These are phyloP conservation scores for Talinum fruticosum DNA, from an alignment of 148 eudicot species.

Conservation along the genomic window DNA sequence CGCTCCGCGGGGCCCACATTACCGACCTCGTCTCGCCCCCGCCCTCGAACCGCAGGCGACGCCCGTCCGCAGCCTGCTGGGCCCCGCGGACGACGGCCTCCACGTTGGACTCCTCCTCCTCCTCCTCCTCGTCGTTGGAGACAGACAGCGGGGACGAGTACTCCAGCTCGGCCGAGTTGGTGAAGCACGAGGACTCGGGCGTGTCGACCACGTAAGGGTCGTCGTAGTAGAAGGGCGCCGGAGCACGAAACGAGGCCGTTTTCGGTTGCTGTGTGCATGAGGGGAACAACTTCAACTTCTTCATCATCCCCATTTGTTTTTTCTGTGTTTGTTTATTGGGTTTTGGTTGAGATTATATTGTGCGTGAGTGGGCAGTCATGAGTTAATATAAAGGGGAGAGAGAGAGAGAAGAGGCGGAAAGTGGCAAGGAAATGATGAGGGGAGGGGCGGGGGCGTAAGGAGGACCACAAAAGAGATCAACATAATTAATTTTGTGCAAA, in stretches of 20 bases:
- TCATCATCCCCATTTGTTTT: neutral
- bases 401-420: neutral
- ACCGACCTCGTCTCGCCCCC: neutral
- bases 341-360: neutral
- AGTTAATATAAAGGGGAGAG: neutral
- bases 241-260: neutral
- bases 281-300: neutral
- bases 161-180: neutral
- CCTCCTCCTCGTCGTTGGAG: neutral
- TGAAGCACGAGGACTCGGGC: conserved; percentile 4
- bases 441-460: neutral
- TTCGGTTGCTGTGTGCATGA: neutral
- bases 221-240: neutral
- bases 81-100: conserved; percentile 14
- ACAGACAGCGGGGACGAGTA: neutral
- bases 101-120: no score
- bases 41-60: neutral
- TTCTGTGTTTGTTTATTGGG: neutral
- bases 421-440: conserved; percentile 1
- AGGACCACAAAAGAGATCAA: neutral
- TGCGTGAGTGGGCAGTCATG: neutral
- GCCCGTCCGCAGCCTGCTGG: neutral
- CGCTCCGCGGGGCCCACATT: neutral
- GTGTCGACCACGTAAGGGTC: neutral
- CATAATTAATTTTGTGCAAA: neutral